A percentile compares a stretch with the other conserved stretches of the same genome.
Evolutionary conservation across 176 grass and related monocot species (phyloP).

Genomic region (Carex kokanica): DNA sequence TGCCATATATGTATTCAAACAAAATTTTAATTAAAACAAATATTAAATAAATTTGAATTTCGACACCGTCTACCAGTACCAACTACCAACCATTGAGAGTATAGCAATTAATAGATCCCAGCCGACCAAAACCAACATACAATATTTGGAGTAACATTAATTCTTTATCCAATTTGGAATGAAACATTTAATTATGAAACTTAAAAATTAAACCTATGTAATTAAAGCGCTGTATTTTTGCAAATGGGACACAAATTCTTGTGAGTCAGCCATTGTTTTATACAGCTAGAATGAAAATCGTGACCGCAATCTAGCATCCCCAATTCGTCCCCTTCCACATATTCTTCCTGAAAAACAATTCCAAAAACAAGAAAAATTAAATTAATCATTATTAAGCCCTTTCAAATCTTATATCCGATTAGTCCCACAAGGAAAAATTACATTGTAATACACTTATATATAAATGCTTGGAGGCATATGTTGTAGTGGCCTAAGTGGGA

Average conservation of each 20-base stretch:
- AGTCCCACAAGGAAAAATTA: too few relatives aligned
- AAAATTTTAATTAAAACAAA: slow-evolving; percentile 27
- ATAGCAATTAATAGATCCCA: neutral
- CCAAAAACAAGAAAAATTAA: neutral
- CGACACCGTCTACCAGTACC: slow-evolving; percentile 11
- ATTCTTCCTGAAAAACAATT: slow-evolving; percentile 61
- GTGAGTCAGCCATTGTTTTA: slow-evolving; percentile 76
- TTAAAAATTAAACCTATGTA: slow-evolving; percentile 29
- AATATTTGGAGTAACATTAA: slow-evolving; percentile 8
- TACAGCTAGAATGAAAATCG: slow-evolving; percentile 60
- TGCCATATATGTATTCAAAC: neutral
- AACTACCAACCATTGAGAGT: neutral
- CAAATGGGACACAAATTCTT: slow-evolving; percentile 84
- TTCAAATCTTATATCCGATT: neutral
- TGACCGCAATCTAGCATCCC: slow-evolving; percentile 72
- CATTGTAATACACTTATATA: too few relatives aligned
- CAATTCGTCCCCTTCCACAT: slow-evolving; percentile 56
- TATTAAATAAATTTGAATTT: slow-evolving; percentile 31
- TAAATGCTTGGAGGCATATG: too few relatives aligned
- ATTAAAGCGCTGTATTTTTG: slow-evolving; percentile 61
- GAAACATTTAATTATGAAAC: slow-evolving; percentile 7
- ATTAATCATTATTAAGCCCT: neutral
- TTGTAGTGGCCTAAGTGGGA: too few relatives aligned
- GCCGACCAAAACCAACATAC: slow-evolving; percentile 16
- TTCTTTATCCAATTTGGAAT: slow-evolving; percentile 27